phyloP scores from a whole-genome alignment of 129 eudicot genomes.

The Helichrysum umbraculigerum region DNA sequence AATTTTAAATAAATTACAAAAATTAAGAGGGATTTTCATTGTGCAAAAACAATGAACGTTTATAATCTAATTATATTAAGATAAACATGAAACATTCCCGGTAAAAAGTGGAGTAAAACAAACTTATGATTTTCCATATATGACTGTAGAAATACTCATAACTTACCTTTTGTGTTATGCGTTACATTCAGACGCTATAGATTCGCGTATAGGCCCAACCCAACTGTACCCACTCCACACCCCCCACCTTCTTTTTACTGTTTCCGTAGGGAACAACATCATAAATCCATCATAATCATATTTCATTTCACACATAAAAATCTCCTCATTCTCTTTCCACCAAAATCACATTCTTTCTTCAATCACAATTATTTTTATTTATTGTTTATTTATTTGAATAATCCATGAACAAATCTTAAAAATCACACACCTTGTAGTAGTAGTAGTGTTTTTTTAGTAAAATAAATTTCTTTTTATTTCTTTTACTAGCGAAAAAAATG shows the following conservation, averaged over 20 bases:
- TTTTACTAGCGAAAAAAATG: no score
- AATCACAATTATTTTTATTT: no score
- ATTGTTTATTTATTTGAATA: no score
- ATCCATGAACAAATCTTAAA: not conserved
- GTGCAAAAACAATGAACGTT: no score
- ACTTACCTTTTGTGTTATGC: not conserved
- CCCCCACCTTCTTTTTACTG: constrained; percentile 8
- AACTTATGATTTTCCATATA: not conserved
- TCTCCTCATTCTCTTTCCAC: constrained; percentile 18
- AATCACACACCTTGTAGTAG: not conserved
- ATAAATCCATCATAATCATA: not conserved
- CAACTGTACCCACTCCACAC: not conserved
- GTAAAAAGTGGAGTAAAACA: no score
- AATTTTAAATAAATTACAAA: no score
- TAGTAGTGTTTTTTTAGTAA: not conserved
- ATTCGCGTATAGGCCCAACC: constrained; percentile 19
- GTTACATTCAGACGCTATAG: constrained; percentile 11
- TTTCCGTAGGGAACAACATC: constrained; percentile 21
- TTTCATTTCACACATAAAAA: constrained; percentile 17
- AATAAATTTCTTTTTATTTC: not conserved
- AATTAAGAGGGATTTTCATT: no score
- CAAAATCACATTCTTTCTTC: not conserved
- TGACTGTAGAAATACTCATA: not conserved
- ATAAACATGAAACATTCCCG: no score
- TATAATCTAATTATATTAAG: no score